Evolutionary conservation across 768 basidiomycete genomes (phyloP).

Genomic region (Aureoboletus auriporus): DNA sequence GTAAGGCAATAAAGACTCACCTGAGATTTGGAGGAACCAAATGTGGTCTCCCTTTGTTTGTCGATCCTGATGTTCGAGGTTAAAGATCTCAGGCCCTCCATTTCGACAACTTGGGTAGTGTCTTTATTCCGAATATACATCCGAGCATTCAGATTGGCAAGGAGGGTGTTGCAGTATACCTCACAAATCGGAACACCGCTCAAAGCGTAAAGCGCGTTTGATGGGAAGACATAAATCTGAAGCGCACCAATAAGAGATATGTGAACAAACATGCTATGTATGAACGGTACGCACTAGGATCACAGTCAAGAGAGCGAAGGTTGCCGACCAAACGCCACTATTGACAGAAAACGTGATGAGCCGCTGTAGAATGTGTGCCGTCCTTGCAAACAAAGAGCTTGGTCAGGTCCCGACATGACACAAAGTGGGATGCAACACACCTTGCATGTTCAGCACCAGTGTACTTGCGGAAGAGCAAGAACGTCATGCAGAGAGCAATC

Average conservation of each 20-base stretch:
- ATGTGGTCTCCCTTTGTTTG: too few species aligned
- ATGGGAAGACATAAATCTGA: neutral
- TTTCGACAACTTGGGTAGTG: too few species aligned
- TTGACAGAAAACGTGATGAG: slow-evolving; percentile 5
- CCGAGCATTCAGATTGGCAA: too few species aligned
- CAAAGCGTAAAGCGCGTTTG: too few species aligned
- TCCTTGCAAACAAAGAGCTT: neutral
- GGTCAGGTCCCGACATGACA: neutral
- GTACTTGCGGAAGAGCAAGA: neutral
- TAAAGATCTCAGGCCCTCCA: too few species aligned
- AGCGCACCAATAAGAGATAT: neutral
- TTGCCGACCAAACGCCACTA: slow-evolving; percentile 47
- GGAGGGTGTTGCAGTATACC: too few species aligned
- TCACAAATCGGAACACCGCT: too few species aligned
- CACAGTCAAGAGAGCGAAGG: slow-evolving; percentile 37
- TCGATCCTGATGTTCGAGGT: too few species aligned
- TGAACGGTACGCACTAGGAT: slow-evolving; percentile 37
- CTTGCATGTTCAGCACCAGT: neutral
- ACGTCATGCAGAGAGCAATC: neutral
- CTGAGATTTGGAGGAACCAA: too few species aligned
- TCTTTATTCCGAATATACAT: too few species aligned
- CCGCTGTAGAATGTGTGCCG: slow-evolving; percentile 3
- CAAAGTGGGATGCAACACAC: neutral
- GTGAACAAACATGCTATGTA: too few species aligned
- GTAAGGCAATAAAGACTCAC: too few species aligned